Conservation (phyloP, 371 early-diverging fungal genomes). For the Saksenaea oblongispora region DNA sequence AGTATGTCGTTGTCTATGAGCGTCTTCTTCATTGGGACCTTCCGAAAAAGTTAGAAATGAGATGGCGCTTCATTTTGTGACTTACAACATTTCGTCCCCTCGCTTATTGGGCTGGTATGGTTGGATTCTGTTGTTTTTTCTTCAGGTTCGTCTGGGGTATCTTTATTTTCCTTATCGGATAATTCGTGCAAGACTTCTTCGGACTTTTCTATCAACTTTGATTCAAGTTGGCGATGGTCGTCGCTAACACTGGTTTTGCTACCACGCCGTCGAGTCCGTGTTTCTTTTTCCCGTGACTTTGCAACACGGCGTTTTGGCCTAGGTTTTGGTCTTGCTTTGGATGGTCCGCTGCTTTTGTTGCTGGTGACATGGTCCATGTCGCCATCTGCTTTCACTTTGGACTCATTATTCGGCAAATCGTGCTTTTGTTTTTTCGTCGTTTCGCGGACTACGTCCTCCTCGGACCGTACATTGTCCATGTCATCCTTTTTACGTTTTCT, state of each 20-base stretch:
- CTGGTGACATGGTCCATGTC: constrained; percentile 9
- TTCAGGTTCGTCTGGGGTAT: constrained; percentile 4
- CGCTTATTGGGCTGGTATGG: not conserved
- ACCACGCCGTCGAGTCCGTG: not conserved
- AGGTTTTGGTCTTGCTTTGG: constrained; percentile 10
- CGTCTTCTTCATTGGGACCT: not conserved
- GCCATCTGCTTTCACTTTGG: not conserved
- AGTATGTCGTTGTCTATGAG: constrained; percentile 14
- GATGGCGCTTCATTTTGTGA: not conserved
- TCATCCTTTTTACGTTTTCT: constrained; percentile 6
- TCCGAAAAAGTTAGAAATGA: not conserved
- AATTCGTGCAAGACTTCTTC: constrained; percentile 4
- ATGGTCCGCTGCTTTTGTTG: constrained; percentile 7
- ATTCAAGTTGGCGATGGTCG: not conserved
- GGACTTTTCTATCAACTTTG: constrained; percentile 13
- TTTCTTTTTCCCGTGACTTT: constrained; percentile 20
- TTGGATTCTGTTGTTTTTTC: not conserved
- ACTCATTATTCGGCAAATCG: not conserved
- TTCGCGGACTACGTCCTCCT: not conserved
- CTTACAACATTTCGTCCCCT: not conserved
- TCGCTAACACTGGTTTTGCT: constrained; percentile 18
- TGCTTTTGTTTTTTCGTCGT: not conserved
- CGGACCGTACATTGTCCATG: not conserved
- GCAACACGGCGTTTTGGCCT: constrained; percentile 9
- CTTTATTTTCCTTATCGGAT: constrained; percentile 11